Conservation (phyloP, 2,329 filamentous ascomycete genomes). For the Microdochium trichocladiopsis region DNA sequence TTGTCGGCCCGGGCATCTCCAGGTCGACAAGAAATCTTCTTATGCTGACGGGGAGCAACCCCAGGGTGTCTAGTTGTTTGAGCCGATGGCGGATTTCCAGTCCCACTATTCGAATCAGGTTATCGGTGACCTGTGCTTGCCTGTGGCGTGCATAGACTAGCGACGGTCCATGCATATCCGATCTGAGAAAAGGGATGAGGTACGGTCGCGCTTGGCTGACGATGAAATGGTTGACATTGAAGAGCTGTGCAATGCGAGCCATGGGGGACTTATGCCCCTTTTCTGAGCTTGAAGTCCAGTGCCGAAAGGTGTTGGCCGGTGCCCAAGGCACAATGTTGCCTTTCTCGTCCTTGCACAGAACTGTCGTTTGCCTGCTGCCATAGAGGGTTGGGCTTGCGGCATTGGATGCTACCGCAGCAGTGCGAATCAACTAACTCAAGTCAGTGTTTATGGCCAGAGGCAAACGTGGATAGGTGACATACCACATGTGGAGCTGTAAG, state of each 20-base stretch:
- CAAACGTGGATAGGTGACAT: too few relatives aligned
- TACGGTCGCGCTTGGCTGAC: constrained; percentile 89
- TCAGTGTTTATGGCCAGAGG: neutral
- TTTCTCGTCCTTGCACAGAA: constrained; percentile 72
- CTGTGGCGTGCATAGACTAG: constrained; percentile 51
- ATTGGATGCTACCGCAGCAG: constrained; percentile 71
- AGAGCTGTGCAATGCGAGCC: constrained; percentile 69
- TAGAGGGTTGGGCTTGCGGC: constrained; percentile 59
- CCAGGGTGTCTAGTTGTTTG: constrained; percentile 71
- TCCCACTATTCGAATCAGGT: constrained; percentile 61
- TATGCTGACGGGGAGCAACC: constrained; percentile 61
- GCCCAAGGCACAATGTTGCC: constrained; percentile 71
- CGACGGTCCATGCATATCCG: constrained; percentile 71
- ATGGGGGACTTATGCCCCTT: constrained; percentile 59
- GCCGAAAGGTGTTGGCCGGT: constrained; percentile 57
- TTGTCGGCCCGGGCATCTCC: constrained; percentile 66
- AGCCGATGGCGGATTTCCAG: constrained; percentile 76
- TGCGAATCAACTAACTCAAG: constrained; percentile 61
- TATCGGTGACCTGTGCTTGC: constrained; percentile 49
- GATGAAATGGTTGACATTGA: constrained; percentile 94
- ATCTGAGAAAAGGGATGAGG: constrained; percentile 75
- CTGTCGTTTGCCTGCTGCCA: constrained; percentile 52
- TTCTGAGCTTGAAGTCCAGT: constrained; percentile 60
- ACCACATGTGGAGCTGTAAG: constrained; percentile 89
- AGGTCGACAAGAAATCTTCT: constrained; percentile 78